A percentile compares a stretch with the other conserved stretches of the same genome.
These are phyloP conservation scores for Hyaloscypha bicolor DNA, from an alignment of 495 filamentous ascomycete species.

Conservation along the genomic window DNA sequence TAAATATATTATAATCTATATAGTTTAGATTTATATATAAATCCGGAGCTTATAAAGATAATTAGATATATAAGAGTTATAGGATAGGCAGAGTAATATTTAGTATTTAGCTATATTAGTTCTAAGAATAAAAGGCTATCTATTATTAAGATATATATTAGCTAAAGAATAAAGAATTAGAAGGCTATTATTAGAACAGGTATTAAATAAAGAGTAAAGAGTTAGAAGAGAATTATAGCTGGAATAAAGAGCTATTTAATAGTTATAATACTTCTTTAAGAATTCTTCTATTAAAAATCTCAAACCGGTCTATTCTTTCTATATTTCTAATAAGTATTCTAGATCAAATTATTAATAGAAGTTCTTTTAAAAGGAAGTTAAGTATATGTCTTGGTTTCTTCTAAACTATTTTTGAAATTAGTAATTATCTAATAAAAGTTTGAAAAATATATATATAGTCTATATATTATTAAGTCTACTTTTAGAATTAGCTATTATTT, in stretches of 20 bases:
- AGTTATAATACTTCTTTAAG: slow-evolving; percentile 7
- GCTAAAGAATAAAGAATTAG: too few relatives aligned
- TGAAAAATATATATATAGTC: too few relatives aligned
- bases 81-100: not conserved
- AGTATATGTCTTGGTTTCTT: slow-evolving; percentile 16
- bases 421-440: too few relatives aligned
- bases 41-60: not conserved
- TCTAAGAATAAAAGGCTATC: not conserved
- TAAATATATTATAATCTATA: slow-evolving; percentile 11
- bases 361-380: too few relatives aligned
- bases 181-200: not conserved
- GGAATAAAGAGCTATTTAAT: slow-evolving; percentile 13
- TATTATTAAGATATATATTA: not conserved
- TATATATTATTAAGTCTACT: too few relatives aligned
- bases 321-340: slow-evolving; percentile 6
- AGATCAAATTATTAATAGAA: slow-evolving; percentile 5
- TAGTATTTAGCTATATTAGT: not conserved
- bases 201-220: not conserved
- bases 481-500: too few relatives aligned
- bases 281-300: slow-evolving; percentile 17
- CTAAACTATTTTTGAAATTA: too few relatives aligned
- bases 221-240: slow-evolving; percentile 4
- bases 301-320: slow-evolving; percentile 10
- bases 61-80: not conserved
- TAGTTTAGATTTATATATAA: slow-evolving; percentile 6